Conservation (phyloP, 148 eudicot genomes). For the Agrostemma githago region DNA sequence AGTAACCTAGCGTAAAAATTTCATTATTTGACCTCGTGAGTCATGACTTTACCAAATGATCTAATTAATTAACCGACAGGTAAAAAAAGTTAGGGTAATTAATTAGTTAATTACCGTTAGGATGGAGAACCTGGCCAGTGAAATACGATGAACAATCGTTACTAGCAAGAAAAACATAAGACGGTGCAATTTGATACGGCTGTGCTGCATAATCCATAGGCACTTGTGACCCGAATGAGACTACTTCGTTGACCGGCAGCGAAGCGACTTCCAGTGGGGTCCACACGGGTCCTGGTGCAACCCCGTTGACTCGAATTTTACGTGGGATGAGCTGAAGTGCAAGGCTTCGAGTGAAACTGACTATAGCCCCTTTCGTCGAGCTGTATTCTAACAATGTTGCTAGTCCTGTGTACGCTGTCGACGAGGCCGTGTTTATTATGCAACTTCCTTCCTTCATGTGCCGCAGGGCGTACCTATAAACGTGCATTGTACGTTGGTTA, state of each 20-base stretch:
- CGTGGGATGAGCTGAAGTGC: conserved; percentile 27
- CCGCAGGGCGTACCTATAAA: conserved; percentile 32
- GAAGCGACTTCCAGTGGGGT: conserved; percentile 40
- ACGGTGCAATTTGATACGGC: conserved; percentile 49
- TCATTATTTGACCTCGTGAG: too few relatives aligned
- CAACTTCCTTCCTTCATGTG: conserved; percentile 37
- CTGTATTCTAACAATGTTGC: conserved; percentile 38
- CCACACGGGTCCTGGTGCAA: conserved; percentile 54
- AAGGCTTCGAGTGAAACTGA: conserved; percentile 29
- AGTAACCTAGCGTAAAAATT: too few relatives aligned
- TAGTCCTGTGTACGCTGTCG: conserved; percentile 20
- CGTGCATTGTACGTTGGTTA: too few relatives aligned
- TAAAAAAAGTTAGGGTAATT: too few relatives aligned
- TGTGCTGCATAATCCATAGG: conserved; percentile 45
- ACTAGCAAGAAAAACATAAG: conserved; percentile 47
- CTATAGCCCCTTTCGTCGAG: conserved; percentile 31
- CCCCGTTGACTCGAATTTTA: conserved; percentile 53
- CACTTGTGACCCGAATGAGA: conserved; percentile 27
- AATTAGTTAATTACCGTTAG: conserved; percentile 34
- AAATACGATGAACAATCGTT: conserved; percentile 42
- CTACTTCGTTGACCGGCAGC: conserved; percentile 19
- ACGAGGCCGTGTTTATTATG: conserved; percentile 50
- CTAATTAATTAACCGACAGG: too few relatives aligned
- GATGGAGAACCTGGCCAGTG: conserved; percentile 55
- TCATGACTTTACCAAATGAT: too few relatives aligned